Evolutionary conservation across 1,284 basidiomycete genomes (phyloP).

Genomic region (Ceratobasidium sp.): DNA sequence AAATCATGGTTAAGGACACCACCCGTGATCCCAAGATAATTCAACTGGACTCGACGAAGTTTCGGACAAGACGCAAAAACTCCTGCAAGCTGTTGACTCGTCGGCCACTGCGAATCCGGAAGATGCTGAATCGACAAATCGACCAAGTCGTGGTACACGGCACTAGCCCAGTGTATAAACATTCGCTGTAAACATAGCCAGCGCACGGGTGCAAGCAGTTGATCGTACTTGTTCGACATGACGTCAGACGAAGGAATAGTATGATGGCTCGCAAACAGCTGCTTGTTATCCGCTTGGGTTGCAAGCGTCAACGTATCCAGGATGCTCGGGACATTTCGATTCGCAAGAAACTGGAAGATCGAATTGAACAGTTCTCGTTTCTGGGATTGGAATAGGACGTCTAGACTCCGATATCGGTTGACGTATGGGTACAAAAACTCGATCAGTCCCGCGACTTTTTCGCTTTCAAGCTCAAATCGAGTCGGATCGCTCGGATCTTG

Average conservation of each 20-base stretch:
- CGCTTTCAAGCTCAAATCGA: background rate
- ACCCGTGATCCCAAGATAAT: background rate
- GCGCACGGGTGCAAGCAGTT: background rate
- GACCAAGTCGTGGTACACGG: background rate
- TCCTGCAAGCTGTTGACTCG: background rate
- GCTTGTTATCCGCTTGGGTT: background rate
- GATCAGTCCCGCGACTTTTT: background rate
- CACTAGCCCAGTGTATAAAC: background rate
- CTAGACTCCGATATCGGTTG: background rate
- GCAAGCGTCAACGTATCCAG: background rate
- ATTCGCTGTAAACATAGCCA: background rate
- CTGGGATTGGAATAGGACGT: background rate
- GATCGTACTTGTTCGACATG: background rate
- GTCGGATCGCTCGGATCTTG: background rate
- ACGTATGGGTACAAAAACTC: background rate
- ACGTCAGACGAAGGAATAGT: background rate
- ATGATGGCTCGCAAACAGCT: background rate
- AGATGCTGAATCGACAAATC: background rate
- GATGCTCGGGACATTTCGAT: background rate
- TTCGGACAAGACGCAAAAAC: background rate
- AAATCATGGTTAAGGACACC: too few relatives aligned
- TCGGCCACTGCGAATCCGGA: background rate
- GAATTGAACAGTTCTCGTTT: background rate
- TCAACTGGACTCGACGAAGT: constrained; percentile 4
- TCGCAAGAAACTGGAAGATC: background rate